Evolutionary conservation across 2,329 filamentous ascomycete genomes (phyloP).

Genomic region (Microdochium bolleyi): DNA sequence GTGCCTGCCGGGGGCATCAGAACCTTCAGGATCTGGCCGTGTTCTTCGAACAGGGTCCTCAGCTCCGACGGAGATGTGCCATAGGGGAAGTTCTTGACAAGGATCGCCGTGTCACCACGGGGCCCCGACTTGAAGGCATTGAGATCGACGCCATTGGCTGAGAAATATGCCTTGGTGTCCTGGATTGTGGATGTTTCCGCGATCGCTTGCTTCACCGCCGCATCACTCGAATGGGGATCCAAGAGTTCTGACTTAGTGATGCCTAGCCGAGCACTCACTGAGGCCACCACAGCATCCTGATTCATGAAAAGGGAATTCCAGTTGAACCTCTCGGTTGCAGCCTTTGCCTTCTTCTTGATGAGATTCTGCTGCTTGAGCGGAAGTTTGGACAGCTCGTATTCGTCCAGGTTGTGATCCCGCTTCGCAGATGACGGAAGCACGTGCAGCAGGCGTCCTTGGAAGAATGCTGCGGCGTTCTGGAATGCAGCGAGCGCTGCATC

Average conservation of each 20-base stretch:
- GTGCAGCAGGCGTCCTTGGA: slow-evolving; percentile 88
- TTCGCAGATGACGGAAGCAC: slow-evolving; percentile 80
- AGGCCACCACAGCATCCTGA: slow-evolving; percentile 88
- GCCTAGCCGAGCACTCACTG: slow-evolving; percentile 77
- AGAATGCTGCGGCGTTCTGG: slow-evolving; percentile 71
- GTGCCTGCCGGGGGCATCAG: slow-evolving; percentile 90
- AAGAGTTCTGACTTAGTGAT: slow-evolving; percentile 86
- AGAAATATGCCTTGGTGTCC: slow-evolving; percentile 90
- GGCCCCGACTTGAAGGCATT: slow-evolving; percentile 82
- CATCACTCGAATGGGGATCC: slow-evolving; percentile 91
- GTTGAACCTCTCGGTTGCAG: slow-evolving; percentile 73
- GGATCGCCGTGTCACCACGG: slow-evolving; percentile 77
- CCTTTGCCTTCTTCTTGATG: slow-evolving; percentile 76
- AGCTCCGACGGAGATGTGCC: slow-evolving; percentile 75
- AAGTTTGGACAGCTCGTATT: slow-evolving; percentile 82
- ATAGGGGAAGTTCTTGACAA: slow-evolving; percentile 93
- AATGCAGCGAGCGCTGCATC: slow-evolving; percentile 73
- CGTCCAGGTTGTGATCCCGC: slow-evolving; percentile 74
- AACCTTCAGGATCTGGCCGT: slow-evolving; percentile 71
- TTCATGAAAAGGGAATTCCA: slow-evolving; percentile 99
- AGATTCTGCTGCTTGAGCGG: slow-evolving; percentile 92
- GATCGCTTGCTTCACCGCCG: slow-evolving; percentile 91
- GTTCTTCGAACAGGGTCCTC: slow-evolving; percentile 73
- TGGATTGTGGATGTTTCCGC: slow-evolving; percentile 95
- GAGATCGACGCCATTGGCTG: slow-evolving; percentile 79